phyloP scores from a whole-genome alignment of 805 yeast species.

The Cyberlindnera bimundalis region DNA sequence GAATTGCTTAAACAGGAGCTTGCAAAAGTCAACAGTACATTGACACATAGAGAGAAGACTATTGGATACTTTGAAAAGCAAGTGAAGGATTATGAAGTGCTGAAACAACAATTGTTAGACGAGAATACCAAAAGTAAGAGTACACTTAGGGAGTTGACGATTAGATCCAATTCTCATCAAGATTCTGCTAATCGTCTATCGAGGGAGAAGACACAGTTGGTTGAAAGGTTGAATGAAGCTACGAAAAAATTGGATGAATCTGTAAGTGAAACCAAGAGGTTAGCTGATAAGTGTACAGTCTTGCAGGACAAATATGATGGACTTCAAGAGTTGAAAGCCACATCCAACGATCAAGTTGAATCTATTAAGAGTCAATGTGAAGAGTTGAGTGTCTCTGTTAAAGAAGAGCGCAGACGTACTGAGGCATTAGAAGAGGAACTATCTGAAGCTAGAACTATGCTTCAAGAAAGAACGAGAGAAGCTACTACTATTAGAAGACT shows the following conservation, averaged over 20 bases:
- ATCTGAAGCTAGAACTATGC: constrained; percentile 63
- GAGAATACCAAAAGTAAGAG: constrained; percentile 25
- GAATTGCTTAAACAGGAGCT: constrained; percentile 24
- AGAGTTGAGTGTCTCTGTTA: constrained; percentile 61
- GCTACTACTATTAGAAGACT: constrained; percentile 67
- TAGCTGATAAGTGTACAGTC: constrained; percentile 39
- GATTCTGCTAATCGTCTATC: constrained; percentile 28
- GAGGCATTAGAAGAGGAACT: constrained; percentile 80
- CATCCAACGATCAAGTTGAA: constrained; percentile 42
- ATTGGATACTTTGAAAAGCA: constrained; percentile 38
- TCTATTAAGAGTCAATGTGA: constrained; percentile 64
- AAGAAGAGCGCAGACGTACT: constrained; percentile 57
- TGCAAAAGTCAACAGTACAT: constrained; percentile 10
- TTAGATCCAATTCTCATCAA: constrained; percentile 31
- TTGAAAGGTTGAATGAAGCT: constrained; percentile 38
- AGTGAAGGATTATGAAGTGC: constrained; percentile 34
- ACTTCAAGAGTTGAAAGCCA: constrained; percentile 32
- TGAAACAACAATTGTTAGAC: constrained; percentile 25
- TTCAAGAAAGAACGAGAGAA: constrained; percentile 82
- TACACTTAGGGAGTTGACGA: constrained; percentile 27
- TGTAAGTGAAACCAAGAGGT: constrained; percentile 37
- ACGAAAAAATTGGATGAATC: constrained; percentile 34
- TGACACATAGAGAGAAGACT: constrained; percentile 36
- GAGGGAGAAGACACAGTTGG: constrained; percentile 36
- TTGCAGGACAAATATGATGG: constrained; percentile 38